Evolutionary conservation across 2,329 filamentous ascomycete species (phyloP).

Genomic region (Cadophora gregata): DNA sequence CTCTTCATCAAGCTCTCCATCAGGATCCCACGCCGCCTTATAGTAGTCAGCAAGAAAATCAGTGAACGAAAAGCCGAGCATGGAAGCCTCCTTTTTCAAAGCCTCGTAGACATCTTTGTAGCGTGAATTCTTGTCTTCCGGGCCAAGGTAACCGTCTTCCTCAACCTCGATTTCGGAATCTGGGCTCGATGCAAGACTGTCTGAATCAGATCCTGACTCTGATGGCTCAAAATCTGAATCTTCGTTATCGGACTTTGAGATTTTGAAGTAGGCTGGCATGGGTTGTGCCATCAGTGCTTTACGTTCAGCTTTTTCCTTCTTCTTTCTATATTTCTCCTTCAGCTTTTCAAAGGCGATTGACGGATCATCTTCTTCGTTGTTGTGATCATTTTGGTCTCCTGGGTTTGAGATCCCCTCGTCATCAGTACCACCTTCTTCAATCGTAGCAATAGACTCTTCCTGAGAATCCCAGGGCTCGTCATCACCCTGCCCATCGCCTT

Average conservation of each 20-base stretch:
- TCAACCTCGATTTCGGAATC: constrained; percentile 13
- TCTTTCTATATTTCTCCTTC: not conserved
- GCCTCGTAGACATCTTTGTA: not conserved
- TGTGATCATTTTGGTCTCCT: not conserved
- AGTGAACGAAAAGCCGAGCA: not conserved
- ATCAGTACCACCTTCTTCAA: not conserved
- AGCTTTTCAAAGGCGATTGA: not conserved
- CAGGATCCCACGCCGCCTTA: not conserved
- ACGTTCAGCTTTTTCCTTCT: not conserved
- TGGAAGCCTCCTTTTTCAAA: not conserved
- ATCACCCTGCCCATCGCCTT: constrained; percentile 12
- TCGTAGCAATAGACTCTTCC: not conserved
- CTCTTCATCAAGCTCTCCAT: constrained; percentile 1
- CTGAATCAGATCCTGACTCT: not conserved
- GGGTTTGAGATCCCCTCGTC: not conserved
- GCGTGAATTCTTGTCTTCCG: not conserved
- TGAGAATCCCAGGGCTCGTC: constrained; percentile 2
- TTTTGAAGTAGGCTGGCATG: constrained; percentile 1
- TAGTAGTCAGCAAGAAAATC: not conserved
- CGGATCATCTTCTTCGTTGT: not conserved
- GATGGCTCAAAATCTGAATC: constrained; percentile 1
- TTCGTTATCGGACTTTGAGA: constrained; percentile 11
- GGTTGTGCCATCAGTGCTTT: not conserved
- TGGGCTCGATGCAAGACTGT: not conserved
- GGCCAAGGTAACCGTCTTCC: not conserved